These are phyloP conservation scores for Coemansia sp. DNA, from an alignment of 192 early-diverging fungal species.

Conservation along the genomic window DNA sequence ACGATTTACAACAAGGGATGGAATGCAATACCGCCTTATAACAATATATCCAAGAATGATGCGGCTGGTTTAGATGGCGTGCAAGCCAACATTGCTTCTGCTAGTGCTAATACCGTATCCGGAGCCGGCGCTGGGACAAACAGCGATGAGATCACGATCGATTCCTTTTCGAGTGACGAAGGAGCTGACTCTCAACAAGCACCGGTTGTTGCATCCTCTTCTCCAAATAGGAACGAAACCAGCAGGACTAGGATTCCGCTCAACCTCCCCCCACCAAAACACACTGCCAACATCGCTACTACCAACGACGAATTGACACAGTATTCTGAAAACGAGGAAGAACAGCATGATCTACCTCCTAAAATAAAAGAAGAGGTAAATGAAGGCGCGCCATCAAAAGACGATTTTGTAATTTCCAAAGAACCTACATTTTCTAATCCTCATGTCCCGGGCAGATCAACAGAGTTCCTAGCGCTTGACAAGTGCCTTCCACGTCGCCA, in stretches of 20 bases:
- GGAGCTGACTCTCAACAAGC: not conserved
- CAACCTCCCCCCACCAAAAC: conserved; percentile 38
- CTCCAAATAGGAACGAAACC: not conserved
- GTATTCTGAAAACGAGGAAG: not conserved
- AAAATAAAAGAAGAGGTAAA: not conserved
- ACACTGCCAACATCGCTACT: not conserved
- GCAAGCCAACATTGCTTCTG: not conserved
- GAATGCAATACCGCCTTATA: conserved; percentile 17
- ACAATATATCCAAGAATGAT: not conserved
- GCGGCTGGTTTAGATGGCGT: not conserved
- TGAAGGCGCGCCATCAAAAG: not conserved
- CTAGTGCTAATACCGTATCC: not conserved
- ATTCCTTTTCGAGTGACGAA: conserved; percentile 35
- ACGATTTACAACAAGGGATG: conserved; percentile 27
- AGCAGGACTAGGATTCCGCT: conserved; percentile 8
- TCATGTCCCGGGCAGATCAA: conserved; percentile 48
- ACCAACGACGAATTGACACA: not conserved
- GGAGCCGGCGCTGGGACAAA: conserved; percentile 25
- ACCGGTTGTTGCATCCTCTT: not conserved
- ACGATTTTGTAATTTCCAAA: not conserved
- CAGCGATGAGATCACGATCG: conserved; percentile 58
- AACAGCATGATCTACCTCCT: not conserved
- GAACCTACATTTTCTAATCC: conserved; percentile 13
- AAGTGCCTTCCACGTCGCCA: conserved; percentile 80
- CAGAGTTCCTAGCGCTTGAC: conserved; percentile 91